Base-by-base conservation (phyloP, 2,329 filamentous ascomycete genomes). In the Apiospora saccharicola region DNA sequence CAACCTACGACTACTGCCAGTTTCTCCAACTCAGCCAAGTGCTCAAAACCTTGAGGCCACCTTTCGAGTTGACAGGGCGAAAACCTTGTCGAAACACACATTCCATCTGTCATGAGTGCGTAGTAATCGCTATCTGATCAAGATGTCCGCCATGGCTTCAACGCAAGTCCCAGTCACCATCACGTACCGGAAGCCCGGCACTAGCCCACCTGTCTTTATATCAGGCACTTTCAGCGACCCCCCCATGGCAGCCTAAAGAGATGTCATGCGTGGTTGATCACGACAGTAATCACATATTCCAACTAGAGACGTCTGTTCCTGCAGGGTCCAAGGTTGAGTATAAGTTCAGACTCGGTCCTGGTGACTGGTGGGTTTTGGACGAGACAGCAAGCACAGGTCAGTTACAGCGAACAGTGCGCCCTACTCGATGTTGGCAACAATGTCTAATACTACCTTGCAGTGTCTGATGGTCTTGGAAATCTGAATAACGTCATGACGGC, bases 321-420 rank as follows among this genome's bases (percentile, higher is more conserved):
- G 83, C 88, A 30, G 88, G 88, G 30, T 86, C 88, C 67, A 87
- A 89, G 72, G 89, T 94, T 75, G 90, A 93, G 77, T 95, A 94
- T 86, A 95, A 94, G 81, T 92, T 95, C 76, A 88, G 91, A 43
- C 83, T 93, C 47, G 92, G 92, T 13, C 80, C 86, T 26, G 89
- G 89, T 68, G 88, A 93, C 75, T 93, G 90, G 89, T 94, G 92
- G 92, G 85, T 90, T 34, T 81, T 93, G 67, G 89, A 94, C 76
- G 90, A 93, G 72, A 84, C 84, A 64, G 85, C 86, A 71, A 87
- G 89, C 30, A 57, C 47, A 37, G 68, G 68, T 57, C 12, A 19
- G 37, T 30, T 47, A 24, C 26, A 70, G 49, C 34, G 10, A 41
- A 41, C 37, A 71, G 67, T 70, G 72, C 47, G 72, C n/a, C 26